Conservation (phyloP, 345 rosid genomes). For the Aethionema arabicum region DNA sequence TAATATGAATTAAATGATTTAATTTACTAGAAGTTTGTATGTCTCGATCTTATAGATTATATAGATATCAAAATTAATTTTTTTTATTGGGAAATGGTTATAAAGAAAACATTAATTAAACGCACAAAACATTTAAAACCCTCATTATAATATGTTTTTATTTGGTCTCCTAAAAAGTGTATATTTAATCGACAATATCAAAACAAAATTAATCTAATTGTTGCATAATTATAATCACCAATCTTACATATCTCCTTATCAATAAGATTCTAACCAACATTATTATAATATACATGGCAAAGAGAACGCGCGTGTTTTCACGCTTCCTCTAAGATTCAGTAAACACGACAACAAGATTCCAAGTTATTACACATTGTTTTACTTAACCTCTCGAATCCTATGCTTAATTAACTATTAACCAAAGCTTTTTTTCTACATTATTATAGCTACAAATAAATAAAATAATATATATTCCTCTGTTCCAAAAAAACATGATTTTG, state of each 20-base stretch:
- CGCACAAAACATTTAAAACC: not conserved
- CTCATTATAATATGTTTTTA: not conserved
- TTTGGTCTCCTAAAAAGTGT: not conserved
- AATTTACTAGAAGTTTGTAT: no score
- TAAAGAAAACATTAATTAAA: no score
- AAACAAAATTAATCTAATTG: slow-evolving; percentile 20
- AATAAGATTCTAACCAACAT: slow-evolving; percentile 15
- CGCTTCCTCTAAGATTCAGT: slow-evolving; percentile 25
- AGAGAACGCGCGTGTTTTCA: slow-evolving; percentile 14
- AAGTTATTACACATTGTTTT: slow-evolving; percentile 12
- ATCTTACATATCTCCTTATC: slow-evolving; percentile 24
- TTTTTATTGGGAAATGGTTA: no score
- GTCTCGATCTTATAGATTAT: no score
- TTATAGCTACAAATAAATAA: slow-evolving; percentile 1
- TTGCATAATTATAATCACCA: slow-evolving; percentile 4
- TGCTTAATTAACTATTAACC: slow-evolving; percentile 23
- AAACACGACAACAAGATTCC: slow-evolving; percentile 21
- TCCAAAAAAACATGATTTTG: no score
- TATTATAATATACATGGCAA: not conserved
- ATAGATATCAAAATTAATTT: no score
- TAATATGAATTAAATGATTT: no score
- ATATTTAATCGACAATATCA: slow-evolving; percentile 9
- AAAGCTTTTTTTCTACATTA: slow-evolving; percentile 1
- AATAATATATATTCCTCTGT: no score
- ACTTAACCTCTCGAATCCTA: slow-evolving; percentile 28